A percentile compares a stretch with the other conserved stretches of the same genome.
Evolutionary conservation across 805 yeast species (phyloP).

Genomic region (Myxozyma mucilagina): DNA sequence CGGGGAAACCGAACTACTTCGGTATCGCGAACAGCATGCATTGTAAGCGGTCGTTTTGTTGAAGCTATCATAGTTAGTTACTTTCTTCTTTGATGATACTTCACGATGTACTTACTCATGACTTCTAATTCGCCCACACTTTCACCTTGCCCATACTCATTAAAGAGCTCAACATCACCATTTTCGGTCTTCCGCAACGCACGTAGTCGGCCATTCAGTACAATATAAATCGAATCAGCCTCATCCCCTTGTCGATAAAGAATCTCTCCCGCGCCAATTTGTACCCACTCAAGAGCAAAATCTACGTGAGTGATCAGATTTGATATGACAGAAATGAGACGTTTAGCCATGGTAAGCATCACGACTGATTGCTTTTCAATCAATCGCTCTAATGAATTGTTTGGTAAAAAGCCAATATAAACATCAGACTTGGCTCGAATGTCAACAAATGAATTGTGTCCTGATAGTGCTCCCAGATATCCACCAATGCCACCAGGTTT

Average conservation of each 20-base stretch:
- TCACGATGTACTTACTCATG: slow-evolving; percentile 51
- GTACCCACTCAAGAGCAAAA: slow-evolving; percentile 94
- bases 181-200: slow-evolving; percentile 45
- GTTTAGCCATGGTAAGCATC: slow-evolving; percentile 74
- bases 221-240: slow-evolving; percentile 89
- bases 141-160: slow-evolving; percentile 92
- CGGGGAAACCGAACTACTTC: slow-evolving; percentile 93
- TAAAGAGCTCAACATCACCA: slow-evolving; percentile 43
- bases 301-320: slow-evolving; percentile 71
- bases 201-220: slow-evolving; percentile 83
- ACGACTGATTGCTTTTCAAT: slow-evolving; percentile 76
- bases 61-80: slow-evolving; percentile 36
- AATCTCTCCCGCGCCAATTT: slow-evolving; percentile 79
- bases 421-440: slow-evolving; percentile 61
- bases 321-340: slow-evolving; percentile 66
- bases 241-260: slow-evolving; percentile 78
- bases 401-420: slow-evolving; percentile 72
- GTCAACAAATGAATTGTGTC: slow-evolving; percentile 74
- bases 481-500: slow-evolving; percentile 85
- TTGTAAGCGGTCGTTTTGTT: slow-evolving; percentile 62
- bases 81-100: not conserved
- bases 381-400: slow-evolving; percentile 59
- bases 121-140: slow-evolving; percentile 96
- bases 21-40: slow-evolving; percentile 87
- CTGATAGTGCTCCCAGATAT: slow-evolving; percentile 75